Evolutionary conservation across 2,329 filamentous ascomycete species (phyloP).

Genomic region (Sclerotiophoma versabilis): DNA sequence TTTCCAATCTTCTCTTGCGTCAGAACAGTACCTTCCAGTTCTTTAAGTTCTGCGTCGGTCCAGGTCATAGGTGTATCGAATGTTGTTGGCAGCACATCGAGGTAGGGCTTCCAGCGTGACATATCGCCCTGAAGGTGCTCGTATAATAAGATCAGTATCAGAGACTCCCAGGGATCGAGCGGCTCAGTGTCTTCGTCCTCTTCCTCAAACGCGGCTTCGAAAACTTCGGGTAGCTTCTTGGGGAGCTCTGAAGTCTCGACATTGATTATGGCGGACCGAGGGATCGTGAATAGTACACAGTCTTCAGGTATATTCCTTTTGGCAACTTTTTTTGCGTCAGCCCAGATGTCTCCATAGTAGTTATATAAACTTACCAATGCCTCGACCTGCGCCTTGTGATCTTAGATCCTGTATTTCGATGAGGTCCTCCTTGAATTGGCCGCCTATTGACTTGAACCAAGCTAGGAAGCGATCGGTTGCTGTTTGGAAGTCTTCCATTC

Average conservation of each 20-base stretch:
- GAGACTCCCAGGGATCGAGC: conserved; percentile 29
- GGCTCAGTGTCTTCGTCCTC: conserved; percentile 25
- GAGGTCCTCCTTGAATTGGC: conserved; percentile 30
- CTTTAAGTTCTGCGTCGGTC: conserved; percentile 26
- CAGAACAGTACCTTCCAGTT: conserved; percentile 28
- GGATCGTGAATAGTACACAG: conserved; percentile 29
- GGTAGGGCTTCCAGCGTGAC: conserved; percentile 33
- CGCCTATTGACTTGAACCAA: conserved; percentile 32
- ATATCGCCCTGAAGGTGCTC: conserved; percentile 28
- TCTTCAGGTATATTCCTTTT: conserved; percentile 25
- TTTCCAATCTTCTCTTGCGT: conserved; percentile 33
- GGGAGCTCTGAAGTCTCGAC: conserved; percentile 28
- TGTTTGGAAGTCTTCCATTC: conserved; percentile 27
- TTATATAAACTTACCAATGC: conserved; percentile 24
- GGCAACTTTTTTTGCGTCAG: conserved; percentile 16
- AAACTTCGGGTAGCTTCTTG: conserved; percentile 23
- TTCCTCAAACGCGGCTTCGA: conserved; percentile 21
- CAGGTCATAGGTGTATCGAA: conserved; percentile 37
- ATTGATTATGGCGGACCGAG: conserved; percentile 30
- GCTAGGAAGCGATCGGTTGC: conserved; percentile 24
- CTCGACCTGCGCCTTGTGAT: conserved; percentile 28
- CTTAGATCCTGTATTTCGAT: conserved; percentile 31
- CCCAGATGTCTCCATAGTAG: not conserved
- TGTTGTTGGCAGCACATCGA: conserved; percentile 26
- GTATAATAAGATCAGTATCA: conserved; percentile 32